Percentiles rank a stretch among this genome's conserved stretches.
phyloP scores from a whole-genome alignment of 2,329 filamentous ascomycete species.

The Epichloe uncinata region DNA sequence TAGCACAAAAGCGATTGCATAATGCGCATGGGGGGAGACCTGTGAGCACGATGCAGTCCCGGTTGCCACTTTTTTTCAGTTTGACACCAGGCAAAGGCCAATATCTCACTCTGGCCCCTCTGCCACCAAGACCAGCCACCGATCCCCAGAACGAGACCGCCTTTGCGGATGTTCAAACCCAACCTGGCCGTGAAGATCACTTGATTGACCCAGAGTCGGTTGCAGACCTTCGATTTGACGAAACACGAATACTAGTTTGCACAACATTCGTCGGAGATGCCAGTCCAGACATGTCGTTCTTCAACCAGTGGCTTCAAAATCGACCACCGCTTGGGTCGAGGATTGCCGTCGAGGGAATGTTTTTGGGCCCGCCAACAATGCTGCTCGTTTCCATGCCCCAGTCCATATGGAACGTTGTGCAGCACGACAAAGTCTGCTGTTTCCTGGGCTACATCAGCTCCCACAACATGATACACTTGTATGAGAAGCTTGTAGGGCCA shows the following conservation, averaged over 20 bases:
- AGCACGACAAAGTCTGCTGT: conserved; percentile 53
- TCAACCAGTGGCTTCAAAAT: conserved; percentile 52
- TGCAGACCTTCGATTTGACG: conserved; percentile 46
- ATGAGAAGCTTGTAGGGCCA: conserved; percentile 41
- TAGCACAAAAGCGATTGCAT: conserved; percentile 31
- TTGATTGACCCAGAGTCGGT: conserved; percentile 34
- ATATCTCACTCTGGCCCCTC: conserved; percentile 37
- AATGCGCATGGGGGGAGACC: conserved; percentile 25
- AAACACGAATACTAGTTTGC: conserved; percentile 50
- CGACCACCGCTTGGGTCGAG: conserved; percentile 42
- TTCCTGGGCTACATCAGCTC: conserved; percentile 53
- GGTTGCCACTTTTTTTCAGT: conserved; percentile 39
- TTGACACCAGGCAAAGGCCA: conserved; percentile 41
- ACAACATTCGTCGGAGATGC: conserved; percentile 54
- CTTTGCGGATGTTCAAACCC: conserved; percentile 10
- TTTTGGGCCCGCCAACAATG: conserved; percentile 52
- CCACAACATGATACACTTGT: conserved; percentile 53
- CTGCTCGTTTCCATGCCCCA: conserved; percentile 53
- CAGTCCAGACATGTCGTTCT: conserved; percentile 51
- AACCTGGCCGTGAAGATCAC: conserved; percentile 21
- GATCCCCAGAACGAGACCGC: conserved; percentile 17
- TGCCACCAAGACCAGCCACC: conserved; percentile 21
- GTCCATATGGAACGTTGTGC: conserved; percentile 49
- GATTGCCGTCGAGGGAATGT: conserved; percentile 54
- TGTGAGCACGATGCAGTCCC: conserved; percentile 30